Evolutionary conservation across 768 basidiomycete genomes (phyloP).

Genomic region (Suillus hirtellus): DNA sequence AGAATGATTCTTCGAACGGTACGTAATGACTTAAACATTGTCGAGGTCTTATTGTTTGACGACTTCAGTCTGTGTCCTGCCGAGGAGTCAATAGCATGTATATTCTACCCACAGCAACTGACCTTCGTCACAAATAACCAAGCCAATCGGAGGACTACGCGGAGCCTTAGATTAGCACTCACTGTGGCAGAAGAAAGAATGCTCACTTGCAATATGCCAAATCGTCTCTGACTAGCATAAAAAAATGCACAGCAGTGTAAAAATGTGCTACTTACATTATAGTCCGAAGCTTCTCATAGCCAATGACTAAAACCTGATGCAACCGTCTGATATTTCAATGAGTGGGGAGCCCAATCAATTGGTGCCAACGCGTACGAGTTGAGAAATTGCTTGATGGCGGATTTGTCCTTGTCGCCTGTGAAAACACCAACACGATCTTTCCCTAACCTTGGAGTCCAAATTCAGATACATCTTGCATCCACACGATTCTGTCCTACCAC

Average conservation of each 20-base stretch:
- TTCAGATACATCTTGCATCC: conserved; percentile 13
- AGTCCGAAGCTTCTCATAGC: conserved; percentile 87
- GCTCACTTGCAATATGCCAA: conserved; percentile 65
- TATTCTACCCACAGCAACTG: not conserved
- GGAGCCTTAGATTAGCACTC: not conserved
- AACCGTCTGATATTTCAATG: conserved; percentile 46
- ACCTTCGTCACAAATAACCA: conserved; percentile 97
- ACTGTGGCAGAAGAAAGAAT: not conserved
- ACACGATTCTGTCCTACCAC: conserved; percentile 58
- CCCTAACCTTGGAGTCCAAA: conserved; percentile 43
- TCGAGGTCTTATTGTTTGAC: conserved; percentile 84
- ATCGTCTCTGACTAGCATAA: conserved; percentile 43
- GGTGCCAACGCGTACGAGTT: conserved; percentile 55
- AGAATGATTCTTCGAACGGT: conserved; percentile 83
- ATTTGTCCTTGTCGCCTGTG: conserved; percentile 59
- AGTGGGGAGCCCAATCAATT: conserved; percentile 2
- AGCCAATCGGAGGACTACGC: conserved; percentile 81
- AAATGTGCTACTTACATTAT: conserved; percentile 60
- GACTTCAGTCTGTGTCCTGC: conserved; percentile 91
- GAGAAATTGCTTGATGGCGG: conserved; percentile 65
- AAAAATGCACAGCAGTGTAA: conserved; percentile 7
- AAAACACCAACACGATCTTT: conserved; percentile 58
- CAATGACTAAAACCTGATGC: conserved; percentile 89
- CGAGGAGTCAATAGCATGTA: conserved; percentile 1
- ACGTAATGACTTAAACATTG: conserved; percentile 77